Evolutionary conservation across 164 flowering plant species (phyloP).

Genomic region (Sextonia rubra): DNA sequence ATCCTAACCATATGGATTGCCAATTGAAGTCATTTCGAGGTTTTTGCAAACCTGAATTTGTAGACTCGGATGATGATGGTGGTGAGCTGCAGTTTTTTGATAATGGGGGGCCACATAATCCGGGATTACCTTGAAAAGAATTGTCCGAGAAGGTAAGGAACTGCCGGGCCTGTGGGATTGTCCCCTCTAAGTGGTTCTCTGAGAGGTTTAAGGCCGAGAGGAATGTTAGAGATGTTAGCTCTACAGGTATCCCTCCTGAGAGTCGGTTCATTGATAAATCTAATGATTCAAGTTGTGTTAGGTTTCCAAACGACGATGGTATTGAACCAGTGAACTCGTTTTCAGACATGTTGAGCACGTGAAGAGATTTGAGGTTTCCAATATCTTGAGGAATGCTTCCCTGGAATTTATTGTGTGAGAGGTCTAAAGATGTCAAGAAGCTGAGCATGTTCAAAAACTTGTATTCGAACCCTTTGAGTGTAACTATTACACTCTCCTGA

Average conservation of each 20-base stretch:
- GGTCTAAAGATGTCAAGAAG: conserved; percentile 8
- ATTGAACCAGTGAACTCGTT: conserved; percentile 8
- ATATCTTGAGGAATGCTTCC: conserved; percentile 7
- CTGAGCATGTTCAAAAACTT: conserved; percentile 1
- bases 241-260: conserved; percentile 26
- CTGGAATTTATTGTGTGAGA: conserved; percentile 9
- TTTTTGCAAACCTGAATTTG: neutral
- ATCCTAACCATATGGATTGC: conserved; percentile 38
- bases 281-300: conserved; percentile 9
- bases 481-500: conserved; percentile 6
- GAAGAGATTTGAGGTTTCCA: conserved; percentile 1
- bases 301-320: conserved; percentile 3
- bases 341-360: conserved; percentile 4
- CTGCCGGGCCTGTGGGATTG: conserved; percentile 30
- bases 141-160: conserved; percentile 18
- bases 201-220: conserved; percentile 33
- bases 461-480: neutral
- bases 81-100: neutral
- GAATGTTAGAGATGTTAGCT: conserved; percentile 17
- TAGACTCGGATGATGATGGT: neutral
- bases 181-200: conserved; percentile 23
- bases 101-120: neutral
- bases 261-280: conserved; percentile 31
- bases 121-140: conserved; percentile 23
- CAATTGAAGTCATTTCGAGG: conserved; percentile 18